A percentile compares a stretch with the other conserved stretches of the same genome.
Conservation (phyloP, 371 early-diverging fungal genomes). For the Dichotomocladium elegans region DNA sequence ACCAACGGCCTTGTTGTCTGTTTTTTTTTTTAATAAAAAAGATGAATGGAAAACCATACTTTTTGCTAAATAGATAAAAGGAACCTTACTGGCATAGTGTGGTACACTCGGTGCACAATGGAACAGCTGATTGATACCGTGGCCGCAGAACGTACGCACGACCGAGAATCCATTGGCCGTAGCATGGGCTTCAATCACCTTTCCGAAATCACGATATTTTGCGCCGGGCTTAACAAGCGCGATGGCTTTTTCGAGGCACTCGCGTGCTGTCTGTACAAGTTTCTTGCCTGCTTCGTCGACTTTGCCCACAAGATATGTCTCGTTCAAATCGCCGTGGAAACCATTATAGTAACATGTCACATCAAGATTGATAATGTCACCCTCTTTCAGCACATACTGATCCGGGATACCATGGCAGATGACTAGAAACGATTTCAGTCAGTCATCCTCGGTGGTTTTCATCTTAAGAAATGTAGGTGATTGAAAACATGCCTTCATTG, state of each 20-base stretch:
- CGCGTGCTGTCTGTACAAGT: conserved; percentile 75
- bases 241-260: conserved; percentile 87
- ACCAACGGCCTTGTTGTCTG: conserved; percentile 91
- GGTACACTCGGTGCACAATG: conserved; percentile 91
- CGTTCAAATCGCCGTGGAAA: conserved; percentile 92
- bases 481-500: conserved; percentile 44
- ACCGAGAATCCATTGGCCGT: conserved; percentile 85
- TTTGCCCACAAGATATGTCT: conserved; percentile 83
- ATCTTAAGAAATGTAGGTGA: not conserved
- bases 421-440: conserved; percentile 30
- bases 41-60: not conserved
- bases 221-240: conserved; percentile 86
- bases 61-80: not conserved
- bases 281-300: conserved; percentile 73
- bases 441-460: too few relatives aligned
- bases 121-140: conserved; percentile 89
- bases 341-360: conserved; percentile 82
- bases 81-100: conserved; percentile 85
- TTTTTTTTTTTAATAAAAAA: not conserved
- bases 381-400: conserved; percentile 78
- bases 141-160: conserved; percentile 92
- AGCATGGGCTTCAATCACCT: conserved; percentile 87
- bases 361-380: conserved; percentile 93
- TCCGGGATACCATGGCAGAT: conserved; percentile 95
- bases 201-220: conserved; percentile 90